These are phyloP conservation scores for Lignosus rhinocerotis DNA, from an alignment of 1,284 basidiomycete genomes.

Conservation along the genomic window DNA sequence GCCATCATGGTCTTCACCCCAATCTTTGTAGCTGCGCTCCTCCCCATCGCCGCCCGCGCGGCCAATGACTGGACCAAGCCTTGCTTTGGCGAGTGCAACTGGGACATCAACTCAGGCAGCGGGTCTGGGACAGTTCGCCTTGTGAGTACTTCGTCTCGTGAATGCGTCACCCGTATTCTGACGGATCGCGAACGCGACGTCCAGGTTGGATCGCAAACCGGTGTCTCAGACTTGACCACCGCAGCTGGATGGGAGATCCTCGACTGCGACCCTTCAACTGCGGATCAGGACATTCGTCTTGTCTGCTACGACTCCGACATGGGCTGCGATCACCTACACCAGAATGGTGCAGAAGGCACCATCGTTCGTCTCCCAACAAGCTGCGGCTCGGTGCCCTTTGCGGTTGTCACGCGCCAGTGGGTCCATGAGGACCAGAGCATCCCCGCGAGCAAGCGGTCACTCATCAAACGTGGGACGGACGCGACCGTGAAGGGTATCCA, in stretches of 20 bases:
- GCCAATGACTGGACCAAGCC: slow-evolving; percentile 26
- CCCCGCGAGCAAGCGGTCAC: slow-evolving; percentile 33
- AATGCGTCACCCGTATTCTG: neutral
- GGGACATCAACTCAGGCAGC: slow-evolving; percentile 16
- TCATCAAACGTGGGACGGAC: slow-evolving; percentile 34
- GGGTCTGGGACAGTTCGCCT: slow-evolving; percentile 23
- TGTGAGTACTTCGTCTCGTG: slow-evolving; percentile 11
- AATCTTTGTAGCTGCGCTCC: slow-evolving; percentile 21
- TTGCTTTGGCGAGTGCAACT: slow-evolving; percentile 24
- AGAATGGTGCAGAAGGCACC: slow-evolving; percentile 47
- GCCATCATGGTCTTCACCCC: slow-evolving; percentile 19
- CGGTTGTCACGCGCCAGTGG: slow-evolving; percentile 46
- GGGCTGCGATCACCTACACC: slow-evolving; percentile 47
- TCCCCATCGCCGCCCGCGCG: slow-evolving; percentile 19
- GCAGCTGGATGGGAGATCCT: slow-evolving; percentile 56
- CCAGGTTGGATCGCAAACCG: slow-evolving; percentile 35
- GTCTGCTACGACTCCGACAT: slow-evolving; percentile 41
- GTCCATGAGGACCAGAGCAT: slow-evolving; percentile 43
- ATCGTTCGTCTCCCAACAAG: slow-evolving; percentile 52
- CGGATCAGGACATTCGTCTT: slow-evolving; percentile 47
- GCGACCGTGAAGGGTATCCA: slow-evolving; percentile 43
- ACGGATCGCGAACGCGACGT: neutral
- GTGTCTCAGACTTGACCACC: slow-evolving; percentile 53
- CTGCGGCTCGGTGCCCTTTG: slow-evolving; percentile 53
- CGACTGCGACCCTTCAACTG: slow-evolving; percentile 40